Base-by-base conservation (phyloP, 164 flowering plant genomes). In the Buxus sempervirens region DNA sequence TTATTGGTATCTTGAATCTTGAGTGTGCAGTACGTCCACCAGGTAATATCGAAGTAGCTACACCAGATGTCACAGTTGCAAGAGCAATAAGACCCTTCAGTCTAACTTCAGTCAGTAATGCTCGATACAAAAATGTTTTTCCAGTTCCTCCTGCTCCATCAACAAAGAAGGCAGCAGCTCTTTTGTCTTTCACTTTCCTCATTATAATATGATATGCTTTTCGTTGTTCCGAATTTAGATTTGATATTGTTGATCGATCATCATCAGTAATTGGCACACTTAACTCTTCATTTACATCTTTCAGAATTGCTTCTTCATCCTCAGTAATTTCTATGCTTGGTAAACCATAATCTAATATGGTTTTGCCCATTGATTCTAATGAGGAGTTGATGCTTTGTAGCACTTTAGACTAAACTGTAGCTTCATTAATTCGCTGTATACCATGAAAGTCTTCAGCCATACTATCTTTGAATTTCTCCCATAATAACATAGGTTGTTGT, bases 11-110 rank as follows among this genome's bases (percentile, higher is more conserved):
- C 48, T 75, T 75, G 16, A 80, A 75, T 0, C 73, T 18, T 21
- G 72, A 81, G 48, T 78, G 78, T 3, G 83, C 62, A 2, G 78
- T 78, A 16, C 69, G n/a, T 14, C 80, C 78, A 0, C 76, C 58
- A 0, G 72, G 76, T 0, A 78, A 8, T 1, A 63, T 57, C 0
- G 72, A 64, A 28, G 77, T 60, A 0, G 53, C 69, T 18, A 80
- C 58, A 0, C 81, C 72, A 0, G 57, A 73, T 5, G 77, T 23
- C 0, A 71, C 65, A 0, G 28, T 65, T 24, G 75, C 71, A 14
- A 79, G 1, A 2, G 71, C 63, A 4, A 73, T 71, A 10, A 4
- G 4, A 6, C 69, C 63, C 25, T 42, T 7, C 15, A n/a, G 28
- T 38, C 77, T 41, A 24, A 76, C 0, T 4, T 32, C 4, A 19